phyloP scores from a whole-genome alignment of 352 stramenopile genomes.

The Phytophthora fragariae region DNA sequence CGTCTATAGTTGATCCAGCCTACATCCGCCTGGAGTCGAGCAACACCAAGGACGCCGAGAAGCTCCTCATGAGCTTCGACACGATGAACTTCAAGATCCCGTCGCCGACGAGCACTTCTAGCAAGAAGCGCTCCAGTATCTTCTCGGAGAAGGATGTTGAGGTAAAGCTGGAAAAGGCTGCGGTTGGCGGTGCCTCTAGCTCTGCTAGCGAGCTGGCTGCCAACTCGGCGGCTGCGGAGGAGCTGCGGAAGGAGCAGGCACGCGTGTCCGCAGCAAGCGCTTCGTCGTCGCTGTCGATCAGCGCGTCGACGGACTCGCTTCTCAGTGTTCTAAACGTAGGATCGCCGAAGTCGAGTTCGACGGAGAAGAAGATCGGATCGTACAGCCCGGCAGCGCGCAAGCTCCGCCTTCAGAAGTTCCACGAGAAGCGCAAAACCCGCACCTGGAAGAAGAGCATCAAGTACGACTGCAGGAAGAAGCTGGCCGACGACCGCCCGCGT shows the following conservation, averaged over 20 bases:
- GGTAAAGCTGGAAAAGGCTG: conserved; percentile 17
- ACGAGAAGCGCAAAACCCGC: conserved; percentile 96
- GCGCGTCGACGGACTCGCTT: conserved; percentile 41
- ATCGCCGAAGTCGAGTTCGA: conserved; percentile 29
- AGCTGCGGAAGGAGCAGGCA: conserved; percentile 49
- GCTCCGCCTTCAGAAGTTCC: conserved; percentile 96
- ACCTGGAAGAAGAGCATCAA: conserved; percentile 99
- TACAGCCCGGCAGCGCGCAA: conserved; percentile 95
- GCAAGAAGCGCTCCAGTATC: conserved; percentile 51
- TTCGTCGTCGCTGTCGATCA: conserved; percentile 40
- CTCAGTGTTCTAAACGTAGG: conserved; percentile 56
- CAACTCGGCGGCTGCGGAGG: conserved; percentile 39
- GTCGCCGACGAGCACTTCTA: conserved; percentile 74
- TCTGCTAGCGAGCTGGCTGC: conserved; percentile 37
- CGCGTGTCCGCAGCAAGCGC: conserved; percentile 28
- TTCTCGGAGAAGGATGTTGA: conserved; percentile 48
- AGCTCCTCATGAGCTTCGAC: conserved; percentile 90
- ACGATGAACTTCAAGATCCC: conserved; percentile 87
- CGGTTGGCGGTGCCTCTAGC: conserved; percentile 10
- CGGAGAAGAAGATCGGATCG: conserved; percentile 90
- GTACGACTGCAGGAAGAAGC: conserved; percentile 98
- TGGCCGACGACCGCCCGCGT: conserved; percentile 95
- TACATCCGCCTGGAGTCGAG: conserved; percentile 53
- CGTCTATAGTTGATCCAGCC: conserved; percentile 58
- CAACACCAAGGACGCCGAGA: conserved; percentile 67